Percentiles rank a stretch among this genome's conserved stretches.
phyloP scores from a whole-genome alignment of 73 alveolate species.

The Paramecium biaurelia region DNA sequence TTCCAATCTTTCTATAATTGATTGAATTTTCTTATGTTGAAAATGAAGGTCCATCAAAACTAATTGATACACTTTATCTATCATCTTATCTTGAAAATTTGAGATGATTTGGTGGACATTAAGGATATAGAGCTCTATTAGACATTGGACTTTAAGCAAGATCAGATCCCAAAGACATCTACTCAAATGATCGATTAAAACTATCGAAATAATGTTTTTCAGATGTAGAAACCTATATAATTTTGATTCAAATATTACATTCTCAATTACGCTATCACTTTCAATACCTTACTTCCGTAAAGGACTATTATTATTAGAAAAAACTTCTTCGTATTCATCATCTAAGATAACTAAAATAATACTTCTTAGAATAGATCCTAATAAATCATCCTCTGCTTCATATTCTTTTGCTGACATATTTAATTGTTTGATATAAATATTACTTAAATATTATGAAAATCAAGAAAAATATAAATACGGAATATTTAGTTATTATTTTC shows the following conservation, averaged over 20 bases:
- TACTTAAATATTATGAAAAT: background rate
- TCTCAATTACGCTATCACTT: slow-evolving; percentile 15
- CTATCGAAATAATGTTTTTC: slow-evolving; percentile 16
- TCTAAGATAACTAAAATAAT: background rate
- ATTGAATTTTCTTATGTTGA: slow-evolving; percentile 33
- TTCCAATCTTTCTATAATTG: background rate
- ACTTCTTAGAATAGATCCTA: slow-evolving; percentile 30
- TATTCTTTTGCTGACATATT: background rate
- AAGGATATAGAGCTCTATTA: background rate
- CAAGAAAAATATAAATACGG: background rate
- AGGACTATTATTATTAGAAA: background rate
- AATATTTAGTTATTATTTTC: background rate
- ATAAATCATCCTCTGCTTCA: slow-evolving; percentile 18
- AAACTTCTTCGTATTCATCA: background rate
- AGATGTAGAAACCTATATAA: background rate
- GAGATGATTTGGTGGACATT: background rate
- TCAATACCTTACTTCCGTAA: background rate
- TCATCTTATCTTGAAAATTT: background rate
- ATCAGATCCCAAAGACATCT: slow-evolving; percentile 29
- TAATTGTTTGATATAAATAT: background rate
- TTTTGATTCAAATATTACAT: background rate
- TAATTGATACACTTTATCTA: background rate
- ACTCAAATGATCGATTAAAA: slow-evolving; percentile 24
- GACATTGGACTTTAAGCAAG: slow-evolving; percentile 1
- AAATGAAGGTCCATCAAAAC: slow-evolving; percentile 38